A percentile compares a stretch with the other conserved stretches of the same genome.
Conservation (phyloP, 768 basidiomycete species). For the Suillus occidentalis region DNA sequence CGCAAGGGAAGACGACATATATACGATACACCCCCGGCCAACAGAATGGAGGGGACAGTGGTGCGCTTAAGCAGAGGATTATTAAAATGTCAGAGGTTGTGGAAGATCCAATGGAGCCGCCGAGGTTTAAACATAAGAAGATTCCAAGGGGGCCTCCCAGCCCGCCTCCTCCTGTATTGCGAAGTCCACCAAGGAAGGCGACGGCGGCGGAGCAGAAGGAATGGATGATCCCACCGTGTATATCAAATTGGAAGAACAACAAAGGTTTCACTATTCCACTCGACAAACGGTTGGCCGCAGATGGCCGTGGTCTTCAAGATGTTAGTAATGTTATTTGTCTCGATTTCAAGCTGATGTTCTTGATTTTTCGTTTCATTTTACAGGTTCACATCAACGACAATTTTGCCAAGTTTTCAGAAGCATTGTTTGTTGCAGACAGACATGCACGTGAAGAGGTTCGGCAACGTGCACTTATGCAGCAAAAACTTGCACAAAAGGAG, state of each 20-base stretch:
- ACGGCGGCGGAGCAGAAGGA: slow-evolving; percentile 98
- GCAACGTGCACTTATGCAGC: slow-evolving; percentile 96
- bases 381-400: slow-evolving; percentile 98
- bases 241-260: slow-evolving; percentile 99
- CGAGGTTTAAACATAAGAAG: slow-evolving; percentile 98
- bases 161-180: slow-evolving; percentile 92
- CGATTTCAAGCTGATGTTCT: background rate
- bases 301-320: slow-evolving; percentile 97
- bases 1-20: slow-evolving; percentile 81
- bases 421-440: slow-evolving; percentile 91
- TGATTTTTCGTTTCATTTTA: slow-evolving; percentile 2
- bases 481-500: slow-evolving; percentile 98
- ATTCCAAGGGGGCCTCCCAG: slow-evolving; percentile 96
- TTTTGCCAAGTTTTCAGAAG: slow-evolving; percentile 98
- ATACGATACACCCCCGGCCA: slow-evolving; percentile 97
- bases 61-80: slow-evolving; percentile 82
- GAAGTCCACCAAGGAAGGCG: slow-evolving; percentile 94
- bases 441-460: slow-evolving; percentile 98
- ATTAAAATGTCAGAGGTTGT: slow-evolving; percentile 99
- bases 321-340: slow-evolving; percentile 47
- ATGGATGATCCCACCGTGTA: slow-evolving; percentile 99
- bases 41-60: slow-evolving; percentile 61
- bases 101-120: slow-evolving; percentile 96
- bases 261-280: slow-evolving; percentile 99
- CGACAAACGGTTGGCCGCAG: slow-evolving; percentile 96